Evolutionary conservation across 2,329 filamentous ascomycete species (phyloP).

Genomic region (Hypoxylon sp.): DNA sequence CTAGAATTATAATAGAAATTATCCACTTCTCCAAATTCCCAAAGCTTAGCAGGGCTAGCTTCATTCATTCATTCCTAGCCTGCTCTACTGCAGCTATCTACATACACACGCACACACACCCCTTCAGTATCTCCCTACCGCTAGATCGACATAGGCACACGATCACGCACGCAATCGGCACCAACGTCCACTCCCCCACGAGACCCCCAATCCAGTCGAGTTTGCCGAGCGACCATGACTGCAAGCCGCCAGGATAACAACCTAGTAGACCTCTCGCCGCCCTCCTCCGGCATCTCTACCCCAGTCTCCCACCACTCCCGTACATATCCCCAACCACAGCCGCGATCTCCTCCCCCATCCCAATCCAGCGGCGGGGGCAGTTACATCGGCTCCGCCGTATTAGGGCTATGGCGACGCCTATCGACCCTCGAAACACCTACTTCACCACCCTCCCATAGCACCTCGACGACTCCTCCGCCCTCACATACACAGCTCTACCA

Average conservation of each 20-base stretch:
- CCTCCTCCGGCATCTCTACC: constrained; percentile 48
- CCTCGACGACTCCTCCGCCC: constrained; percentile 40
- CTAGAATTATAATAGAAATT: constrained; percentile 16
- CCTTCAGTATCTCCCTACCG: constrained; percentile 9
- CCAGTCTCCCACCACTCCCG: constrained; percentile 38
- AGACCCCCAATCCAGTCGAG: constrained; percentile 2
- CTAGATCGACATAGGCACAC: constrained; percentile 37
- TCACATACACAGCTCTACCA: constrained; percentile 46
- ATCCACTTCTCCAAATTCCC: constrained; percentile 29
- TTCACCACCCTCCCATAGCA: constrained; percentile 33
- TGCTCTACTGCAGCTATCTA: constrained; percentile 10
- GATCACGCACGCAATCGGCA: constrained; percentile 27
- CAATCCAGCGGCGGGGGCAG: constrained; percentile 42
- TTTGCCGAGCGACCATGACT: constrained; percentile 39
- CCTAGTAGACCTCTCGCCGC: constrained; percentile 53
- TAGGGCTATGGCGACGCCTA: constrained; percentile 78
- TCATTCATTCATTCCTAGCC: not conserved
- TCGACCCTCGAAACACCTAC: constrained; percentile 63
- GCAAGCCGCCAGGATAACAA: constrained; percentile 47
- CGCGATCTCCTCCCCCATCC: constrained; percentile 36
- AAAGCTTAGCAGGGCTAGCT: constrained; percentile 8
- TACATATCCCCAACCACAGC: constrained; percentile 25
- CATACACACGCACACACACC: not conserved
- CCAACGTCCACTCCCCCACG: constrained; percentile 5
- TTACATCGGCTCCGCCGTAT: constrained; percentile 50